Base-by-base conservation (phyloP, 768 basidiomycete genomes). In the Boletus subparvulus region DNA sequence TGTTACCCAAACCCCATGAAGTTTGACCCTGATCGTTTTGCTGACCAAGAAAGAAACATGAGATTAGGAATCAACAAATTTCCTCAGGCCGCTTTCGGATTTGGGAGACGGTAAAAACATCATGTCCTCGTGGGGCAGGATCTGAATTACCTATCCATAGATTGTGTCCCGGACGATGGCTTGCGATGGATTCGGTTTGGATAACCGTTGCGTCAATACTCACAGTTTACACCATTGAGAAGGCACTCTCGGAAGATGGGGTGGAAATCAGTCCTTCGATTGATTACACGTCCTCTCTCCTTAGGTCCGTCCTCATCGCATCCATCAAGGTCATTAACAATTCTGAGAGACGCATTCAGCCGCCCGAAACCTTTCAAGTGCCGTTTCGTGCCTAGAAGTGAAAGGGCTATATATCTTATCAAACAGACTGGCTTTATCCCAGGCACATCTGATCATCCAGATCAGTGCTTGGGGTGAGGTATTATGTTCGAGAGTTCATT, bases 111-210 rank as follows among this genome's bases (percentile, higher is more conserved):
- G 77, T 75, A 59, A 68, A 54, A 35, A 33, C 17, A 8, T 51
- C 35, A 26, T 16, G 28, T 56, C 6, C 39, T 33, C 17, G 16
- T 46, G 9, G 17, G 24, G 16, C 13, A 26, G 40, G 14, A 28
- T 41, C 37, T 53, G n/a, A 33, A 41, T 36, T 35, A 40, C 26
- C 11, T 30, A 28, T 40, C 28, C 39, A 17, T 47, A 80, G 79
- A 40, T 63, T 74, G 45, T 82, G 80, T 61, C 79, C 79, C 4
- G 78, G 80, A 11, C 71, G 74, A 32, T 74, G 70, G 65, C 64
- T 81, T 7, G 80, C 78, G 30, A 68, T 73, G 43, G 76, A 77
- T 60, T 73, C 74, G 7, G 50, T 80, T 24, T 80, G 76, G 75
- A 75, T 80, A 26, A 65, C 74, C 8, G 65, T 78, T 9, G 75